phyloP scores from a whole-genome alignment of 2,329 filamentous ascomycete genomes.

The Diaporthe batatas region DNA sequence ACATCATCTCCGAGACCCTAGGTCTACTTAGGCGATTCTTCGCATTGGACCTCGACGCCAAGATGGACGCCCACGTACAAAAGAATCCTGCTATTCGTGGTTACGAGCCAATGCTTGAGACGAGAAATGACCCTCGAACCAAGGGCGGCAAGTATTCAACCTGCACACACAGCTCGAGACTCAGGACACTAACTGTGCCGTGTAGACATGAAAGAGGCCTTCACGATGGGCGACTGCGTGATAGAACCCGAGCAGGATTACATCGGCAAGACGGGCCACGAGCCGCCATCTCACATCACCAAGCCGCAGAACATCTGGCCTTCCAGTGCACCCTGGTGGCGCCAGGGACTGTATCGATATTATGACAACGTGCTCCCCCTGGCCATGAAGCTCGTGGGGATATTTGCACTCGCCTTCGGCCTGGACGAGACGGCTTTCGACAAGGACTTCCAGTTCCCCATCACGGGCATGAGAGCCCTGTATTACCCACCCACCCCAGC shows the following conservation, averaged over 20 bases:
- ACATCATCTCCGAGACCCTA: conserved; percentile 45
- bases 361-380: conserved; percentile 50
- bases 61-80: conserved; percentile 53
- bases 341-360: conserved; percentile 52
- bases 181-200: neutral
- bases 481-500: conserved; percentile 54
- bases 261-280: conserved; percentile 46
- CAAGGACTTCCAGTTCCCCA: conserved; percentile 53
- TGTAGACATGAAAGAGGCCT: conserved; percentile 52
- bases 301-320: conserved; percentile 54
- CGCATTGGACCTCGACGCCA: conserved; percentile 48
- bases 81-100: conserved; percentile 53
- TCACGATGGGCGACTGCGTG: conserved; percentile 54
- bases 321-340: conserved; percentile 49
- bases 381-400: conserved; percentile 50
- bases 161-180: neutral
- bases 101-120: conserved; percentile 53
- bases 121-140: conserved; percentile 49
- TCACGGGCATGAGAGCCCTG: conserved; percentile 56
- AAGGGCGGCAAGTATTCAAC: conserved; percentile 46
- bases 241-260: conserved; percentile 54
- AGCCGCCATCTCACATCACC: conserved; percentile 47
- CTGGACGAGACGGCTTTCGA: conserved; percentile 56
- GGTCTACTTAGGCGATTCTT: conserved; percentile 50
- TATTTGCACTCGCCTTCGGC: conserved; percentile 56